Percentiles rank a stretch among this genome's conserved stretches.
These are phyloP conservation scores for Trichoderma sp. DNA, from an alignment of 2,329 filamentous ascomycete genomes.

Conservation along the genomic window DNA sequence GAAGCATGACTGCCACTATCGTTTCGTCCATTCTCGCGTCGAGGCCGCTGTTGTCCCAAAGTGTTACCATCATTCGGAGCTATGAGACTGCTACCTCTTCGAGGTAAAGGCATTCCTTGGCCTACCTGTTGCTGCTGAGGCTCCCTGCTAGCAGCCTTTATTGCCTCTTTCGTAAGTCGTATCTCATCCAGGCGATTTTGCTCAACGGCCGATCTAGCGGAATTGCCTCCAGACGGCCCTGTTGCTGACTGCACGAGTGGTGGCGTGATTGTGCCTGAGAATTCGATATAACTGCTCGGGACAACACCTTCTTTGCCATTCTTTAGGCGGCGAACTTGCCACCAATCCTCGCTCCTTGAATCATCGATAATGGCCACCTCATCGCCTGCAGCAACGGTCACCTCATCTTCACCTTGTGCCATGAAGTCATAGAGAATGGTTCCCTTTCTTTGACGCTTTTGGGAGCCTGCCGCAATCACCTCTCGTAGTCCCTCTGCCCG, in stretches of 20 bases:
- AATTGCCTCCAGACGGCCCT: conserved; percentile 41
- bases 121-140: conserved; percentile 61
- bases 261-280: conserved; percentile 65
- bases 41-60: conserved; percentile 67
- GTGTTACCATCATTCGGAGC: conserved; percentile 65
- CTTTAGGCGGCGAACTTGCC: conserved; percentile 87
- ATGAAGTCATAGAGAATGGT: conserved; percentile 92
- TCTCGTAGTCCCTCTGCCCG: conserved; percentile 82
- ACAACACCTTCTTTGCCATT: conserved; percentile 95
- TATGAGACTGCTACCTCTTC: conserved; percentile 75
- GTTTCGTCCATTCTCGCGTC: conserved; percentile 64
- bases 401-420: conserved; percentile 94
- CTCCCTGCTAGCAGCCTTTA: conserved; percentile 58
- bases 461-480: conserved; percentile 76
- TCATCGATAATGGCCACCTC: conserved; percentile 91
- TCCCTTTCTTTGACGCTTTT: conserved; percentile 72
- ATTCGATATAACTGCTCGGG: conserved; percentile 91
- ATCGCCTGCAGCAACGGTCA: conserved; percentile 84
- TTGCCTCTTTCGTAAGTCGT: conserved; percentile 75
- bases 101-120: conserved; percentile 70
- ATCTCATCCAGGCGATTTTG: conserved; percentile 79
- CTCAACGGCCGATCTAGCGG: conserved; percentile 65
- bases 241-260: conserved; percentile 37
- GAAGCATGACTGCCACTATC: conserved; percentile 53
- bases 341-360: conserved; percentile 94